These are phyloP conservation scores for Coemansia sp. DNA, from an alignment of 192 early-diverging fungal species.

Conservation along the genomic window DNA sequence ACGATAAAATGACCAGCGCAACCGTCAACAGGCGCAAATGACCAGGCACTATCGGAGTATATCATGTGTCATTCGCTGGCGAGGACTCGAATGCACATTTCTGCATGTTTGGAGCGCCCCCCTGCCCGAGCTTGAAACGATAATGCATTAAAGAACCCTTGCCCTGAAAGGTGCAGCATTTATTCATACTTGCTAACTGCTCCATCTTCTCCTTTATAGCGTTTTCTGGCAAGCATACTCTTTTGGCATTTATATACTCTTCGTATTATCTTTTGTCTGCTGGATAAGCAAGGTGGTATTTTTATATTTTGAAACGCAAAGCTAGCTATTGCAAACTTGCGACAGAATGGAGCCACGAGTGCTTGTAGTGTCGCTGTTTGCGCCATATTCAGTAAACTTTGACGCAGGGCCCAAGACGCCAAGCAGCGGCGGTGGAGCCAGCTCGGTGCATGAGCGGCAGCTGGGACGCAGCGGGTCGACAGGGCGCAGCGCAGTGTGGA, in stretches of 20 bases:
- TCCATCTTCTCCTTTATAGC: neutral
- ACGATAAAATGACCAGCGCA: too few relatives aligned
- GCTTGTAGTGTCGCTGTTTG: constrained; percentile 71
- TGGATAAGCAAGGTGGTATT: neutral
- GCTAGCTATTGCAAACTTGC: too few relatives aligned
- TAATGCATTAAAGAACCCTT: constrained; percentile 1
- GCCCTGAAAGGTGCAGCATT: neutral
- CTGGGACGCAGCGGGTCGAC: constrained; percentile 34
- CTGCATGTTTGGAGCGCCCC: constrained; percentile 6
- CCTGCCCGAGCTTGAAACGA: neutral
- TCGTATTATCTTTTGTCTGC: neutral
- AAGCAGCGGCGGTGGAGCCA: constrained; percentile 6
- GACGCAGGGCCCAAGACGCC: constrained; percentile 25
- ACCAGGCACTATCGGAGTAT: neutral
- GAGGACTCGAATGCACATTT: constrained; percentile 2
- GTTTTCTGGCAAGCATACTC: neutral
- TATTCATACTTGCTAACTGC: neutral
- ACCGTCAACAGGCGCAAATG: neutral
- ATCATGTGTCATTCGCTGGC: constrained; percentile 6
- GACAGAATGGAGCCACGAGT: constrained; percentile 55
- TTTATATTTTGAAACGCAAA: neutral
- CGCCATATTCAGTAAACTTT: constrained; percentile 73
- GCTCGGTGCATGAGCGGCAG: constrained; percentile 22
- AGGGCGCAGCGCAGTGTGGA: constrained; percentile 45
- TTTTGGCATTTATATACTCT: neutral